Evolutionary conservation across 2,329 filamentous ascomycete genomes (phyloP).

Genomic region (Xylaria hypoxylon): DNA sequence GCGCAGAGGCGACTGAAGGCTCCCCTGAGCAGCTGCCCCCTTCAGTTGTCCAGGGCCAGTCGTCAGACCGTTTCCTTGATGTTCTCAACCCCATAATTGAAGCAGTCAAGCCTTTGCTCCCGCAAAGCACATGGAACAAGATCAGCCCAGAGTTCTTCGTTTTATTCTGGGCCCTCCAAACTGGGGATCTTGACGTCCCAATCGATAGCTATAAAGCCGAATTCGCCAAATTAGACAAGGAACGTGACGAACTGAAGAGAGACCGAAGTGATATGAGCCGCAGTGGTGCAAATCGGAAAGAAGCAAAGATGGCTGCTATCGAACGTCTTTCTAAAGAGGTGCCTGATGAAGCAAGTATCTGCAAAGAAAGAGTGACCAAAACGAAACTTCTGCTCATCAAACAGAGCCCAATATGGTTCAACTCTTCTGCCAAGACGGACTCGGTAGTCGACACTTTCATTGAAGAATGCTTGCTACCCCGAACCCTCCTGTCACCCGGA

Average conservation of each 20-base stretch:
- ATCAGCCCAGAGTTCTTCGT: conserved; percentile 86
- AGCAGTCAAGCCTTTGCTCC: conserved; percentile 70
- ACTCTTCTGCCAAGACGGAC: conserved; percentile 71
- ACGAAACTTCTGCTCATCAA: conserved; percentile 77
- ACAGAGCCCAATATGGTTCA: conserved; percentile 79
- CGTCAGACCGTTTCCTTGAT: conserved; percentile 69
- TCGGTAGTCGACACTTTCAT: conserved; percentile 80
- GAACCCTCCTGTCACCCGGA: conserved; percentile 82
- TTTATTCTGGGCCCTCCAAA: conserved; percentile 90
- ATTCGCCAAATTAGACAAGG: conserved; percentile 74
- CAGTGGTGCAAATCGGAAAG: conserved; percentile 73
- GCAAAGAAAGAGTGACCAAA: conserved; percentile 74
- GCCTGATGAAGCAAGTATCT: conserved; percentile 77
- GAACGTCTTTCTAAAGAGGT: conserved; percentile 76
- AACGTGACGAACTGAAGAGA: conserved; percentile 73
- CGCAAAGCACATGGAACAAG: conserved; percentile 72
- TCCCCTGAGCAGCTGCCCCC: conserved; percentile 43
- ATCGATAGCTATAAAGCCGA: conserved; percentile 83
- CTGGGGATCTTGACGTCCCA: conserved; percentile 83
- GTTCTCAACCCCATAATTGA: conserved; percentile 80
- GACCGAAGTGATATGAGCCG: conserved; percentile 80
- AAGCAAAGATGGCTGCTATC: conserved; percentile 76
- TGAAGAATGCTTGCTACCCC: conserved; percentile 92
- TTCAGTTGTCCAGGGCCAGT: conserved; percentile 50
- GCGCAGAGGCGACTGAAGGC: conserved; percentile 43